Percentiles rank a stretch among this genome's conserved stretches.
Conservation (phyloP, 352 stramenopile genomes). For the Pythium monospermum region DNA sequence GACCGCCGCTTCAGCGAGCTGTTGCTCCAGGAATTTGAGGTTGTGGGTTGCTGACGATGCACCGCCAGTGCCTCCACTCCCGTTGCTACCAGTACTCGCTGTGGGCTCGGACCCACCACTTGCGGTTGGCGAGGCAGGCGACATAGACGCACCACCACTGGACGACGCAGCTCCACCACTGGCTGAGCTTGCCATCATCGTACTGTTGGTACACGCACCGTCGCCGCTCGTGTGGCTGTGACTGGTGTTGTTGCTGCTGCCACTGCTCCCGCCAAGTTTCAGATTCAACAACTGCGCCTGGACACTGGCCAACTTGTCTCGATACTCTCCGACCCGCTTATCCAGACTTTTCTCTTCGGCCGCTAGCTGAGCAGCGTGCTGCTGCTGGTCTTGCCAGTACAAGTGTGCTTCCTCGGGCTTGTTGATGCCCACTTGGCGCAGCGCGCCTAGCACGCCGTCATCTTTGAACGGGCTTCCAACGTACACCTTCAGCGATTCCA, state of each 20-base stretch:
- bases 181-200: neutral
- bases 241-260: slow-evolving; percentile 1
- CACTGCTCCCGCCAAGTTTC: slow-evolving; percentile 52
- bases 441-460: slow-evolving; percentile 58
- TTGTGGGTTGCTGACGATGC: slow-evolving; percentile 29
- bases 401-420: slow-evolving; percentile 62
- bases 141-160: neutral
- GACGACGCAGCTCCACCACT: neutral
- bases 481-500: slow-evolving; percentile 60
- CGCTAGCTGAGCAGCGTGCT: slow-evolving; percentile 65
- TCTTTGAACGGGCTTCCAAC: slow-evolving; percentile 69
- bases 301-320: slow-evolving; percentile 49
- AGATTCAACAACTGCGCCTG: slow-evolving; percentile 64
- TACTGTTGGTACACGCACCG: too few relatives aligned
- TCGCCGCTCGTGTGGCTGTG: slow-evolving; percentile 7
- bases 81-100: neutral
- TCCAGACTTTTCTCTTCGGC: slow-evolving; percentile 55
- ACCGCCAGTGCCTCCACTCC: neutral
- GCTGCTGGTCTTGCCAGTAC: slow-evolving; percentile 77
- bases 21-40: slow-evolving; percentile 65
- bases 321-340: slow-evolving; percentile 50
- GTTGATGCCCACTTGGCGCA: slow-evolving; percentile 79
- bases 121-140: neutral
- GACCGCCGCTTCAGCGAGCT: slow-evolving; percentile 38
- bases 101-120: slow-evolving; percentile 13